Evolutionary conservation across 75 land plant genomes (phyloP).

Genomic region (Pinus taeda): DNA sequence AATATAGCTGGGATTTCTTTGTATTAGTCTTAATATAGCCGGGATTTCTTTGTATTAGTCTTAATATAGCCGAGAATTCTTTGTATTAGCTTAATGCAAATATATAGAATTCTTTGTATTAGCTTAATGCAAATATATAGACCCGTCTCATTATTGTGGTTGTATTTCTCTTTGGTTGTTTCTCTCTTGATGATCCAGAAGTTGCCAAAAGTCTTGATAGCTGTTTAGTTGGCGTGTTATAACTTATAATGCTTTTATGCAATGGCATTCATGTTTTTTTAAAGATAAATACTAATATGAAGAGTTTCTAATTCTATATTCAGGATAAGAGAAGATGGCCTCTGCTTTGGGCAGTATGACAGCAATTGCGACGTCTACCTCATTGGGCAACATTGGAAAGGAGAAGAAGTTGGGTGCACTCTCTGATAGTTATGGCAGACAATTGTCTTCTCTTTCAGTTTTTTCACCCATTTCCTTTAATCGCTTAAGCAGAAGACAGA

Average conservation of each 20-base stretch:
- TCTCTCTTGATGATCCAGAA: no score
- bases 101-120: neutral
- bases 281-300: no score
- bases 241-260: neutral
- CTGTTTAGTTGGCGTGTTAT: neutral
- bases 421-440: neutral
- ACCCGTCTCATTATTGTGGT: neutral
- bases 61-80: no score
- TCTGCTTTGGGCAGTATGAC: conserved; percentile 8
- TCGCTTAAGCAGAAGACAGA: conserved; percentile 6
- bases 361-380: neutral
- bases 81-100: neutral
- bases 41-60: no score
- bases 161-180: neutral
- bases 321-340: conserved; percentile 2
- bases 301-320: no score
- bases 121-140: neutral
- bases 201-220: neutral
- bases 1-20: neutral
- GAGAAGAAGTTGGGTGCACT: conserved; percentile 6
- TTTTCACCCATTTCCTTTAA: neutral
- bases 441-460: neutral
- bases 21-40: no score
- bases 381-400: neutral
- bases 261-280: neutral